Evolutionary conservation across 2,329 filamentous ascomycete genomes (phyloP).

Genomic region (Verticillium albo-atrum): DNA sequence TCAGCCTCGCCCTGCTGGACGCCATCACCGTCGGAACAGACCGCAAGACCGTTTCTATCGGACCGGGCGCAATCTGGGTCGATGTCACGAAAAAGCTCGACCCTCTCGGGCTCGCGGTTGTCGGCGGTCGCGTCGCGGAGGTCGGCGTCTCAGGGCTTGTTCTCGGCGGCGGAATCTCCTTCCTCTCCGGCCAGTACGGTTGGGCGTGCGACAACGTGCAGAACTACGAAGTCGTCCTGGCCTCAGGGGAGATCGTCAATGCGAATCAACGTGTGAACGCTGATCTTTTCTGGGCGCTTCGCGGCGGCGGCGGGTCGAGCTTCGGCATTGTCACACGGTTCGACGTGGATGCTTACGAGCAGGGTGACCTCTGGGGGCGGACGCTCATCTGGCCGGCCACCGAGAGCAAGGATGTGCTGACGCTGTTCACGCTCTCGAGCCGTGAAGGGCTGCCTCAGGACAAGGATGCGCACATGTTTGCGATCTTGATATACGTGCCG

Average conservation of each 20-base stretch:
- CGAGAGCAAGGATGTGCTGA: background rate
- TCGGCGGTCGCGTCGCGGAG: constrained; percentile 16
- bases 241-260: constrained; percentile 36
- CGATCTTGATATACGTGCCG: background rate
- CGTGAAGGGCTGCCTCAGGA: background rate
- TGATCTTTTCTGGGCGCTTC: constrained; percentile 40
- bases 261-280: constrained; percentile 27
- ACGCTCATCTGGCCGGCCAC: background rate
- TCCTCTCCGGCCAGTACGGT: constrained; percentile 38
- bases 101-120: constrained; percentile 10
- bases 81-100: constrained; percentile 16
- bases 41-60: constrained; percentile 21
- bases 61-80: constrained; percentile 17
- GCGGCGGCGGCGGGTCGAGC: constrained; percentile 32
- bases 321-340: constrained; percentile 31
- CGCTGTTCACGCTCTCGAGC: background rate
- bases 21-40: constrained; percentile 8
- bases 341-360: constrained; percentile 20
- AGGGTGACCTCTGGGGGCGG: constrained; percentile 21
- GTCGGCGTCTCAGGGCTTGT: constrained; percentile 20
- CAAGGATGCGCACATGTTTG: background rate
- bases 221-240: constrained; percentile 42
- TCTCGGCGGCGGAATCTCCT: constrained; percentile 32
- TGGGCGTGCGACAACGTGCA: constrained; percentile 41
- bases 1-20: constrained; percentile 19